A percentile compares a stretch with the other conserved stretches of the same genome.
These are phyloP conservation scores for Haplosporangium gracile DNA, from an alignment of 192 early-diverging fungal species.

Conservation along the genomic window DNA sequence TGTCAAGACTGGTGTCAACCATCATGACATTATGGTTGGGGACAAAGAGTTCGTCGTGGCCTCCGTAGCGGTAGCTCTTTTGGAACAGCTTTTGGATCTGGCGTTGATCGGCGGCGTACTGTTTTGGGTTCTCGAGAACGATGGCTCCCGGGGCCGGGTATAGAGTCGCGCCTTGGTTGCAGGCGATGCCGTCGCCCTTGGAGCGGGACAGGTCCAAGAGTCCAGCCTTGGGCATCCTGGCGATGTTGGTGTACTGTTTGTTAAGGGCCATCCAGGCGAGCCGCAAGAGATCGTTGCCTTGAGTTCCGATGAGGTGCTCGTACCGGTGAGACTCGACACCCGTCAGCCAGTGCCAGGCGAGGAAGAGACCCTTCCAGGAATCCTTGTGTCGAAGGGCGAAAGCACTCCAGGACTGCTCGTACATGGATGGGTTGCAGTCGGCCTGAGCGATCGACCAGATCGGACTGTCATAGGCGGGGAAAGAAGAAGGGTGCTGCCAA, in stretches of 20 bases:
- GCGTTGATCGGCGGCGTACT: constrained; percentile 4
- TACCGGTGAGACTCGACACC: constrained; percentile 5
- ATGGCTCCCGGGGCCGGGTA: constrained; percentile 28
- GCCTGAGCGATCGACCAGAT: constrained; percentile 43
- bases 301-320: constrained; percentile 26
- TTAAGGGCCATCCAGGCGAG: constrained; percentile 36
- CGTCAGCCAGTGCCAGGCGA: constrained; percentile 51
- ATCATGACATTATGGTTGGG: constrained; percentile 39
- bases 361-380: constrained; percentile 50
- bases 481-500: constrained; percentile 49
- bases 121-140: constrained; percentile 17
- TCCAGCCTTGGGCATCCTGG: constrained; percentile 39
- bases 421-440: constrained; percentile 21
- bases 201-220: constrained; percentile 38
- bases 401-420: constrained; percentile 45
- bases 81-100: constrained; percentile 23
- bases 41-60: constrained; percentile 29
- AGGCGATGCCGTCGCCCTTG: constrained; percentile 48
- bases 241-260: constrained; percentile 26
- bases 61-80: constrained; percentile 23
- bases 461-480: constrained; percentile 42
- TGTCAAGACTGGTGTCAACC: constrained; percentile 24
- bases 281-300: constrained; percentile 41
- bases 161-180: constrained; percentile 22
- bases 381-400: constrained; percentile 46